Base-by-base conservation (phyloP, 2,329 filamentous ascomycete genomes). In the Ceratocystiopsis sp. region DNA sequence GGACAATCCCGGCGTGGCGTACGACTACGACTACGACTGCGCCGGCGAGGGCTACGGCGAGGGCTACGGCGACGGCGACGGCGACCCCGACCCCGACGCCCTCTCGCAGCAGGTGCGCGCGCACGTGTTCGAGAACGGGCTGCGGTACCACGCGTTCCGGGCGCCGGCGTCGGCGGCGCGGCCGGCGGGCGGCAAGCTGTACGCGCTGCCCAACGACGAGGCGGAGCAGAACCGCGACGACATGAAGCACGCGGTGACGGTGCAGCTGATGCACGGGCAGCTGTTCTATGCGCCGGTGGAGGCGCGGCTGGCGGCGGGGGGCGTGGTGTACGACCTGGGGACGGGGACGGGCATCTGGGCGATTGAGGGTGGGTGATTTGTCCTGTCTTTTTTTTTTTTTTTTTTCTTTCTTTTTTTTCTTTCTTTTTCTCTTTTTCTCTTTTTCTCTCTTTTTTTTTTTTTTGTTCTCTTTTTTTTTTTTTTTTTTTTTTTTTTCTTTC, bases 271-370 rank as follows among this genome's bases (percentile, higher is more conserved):
- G 46, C 50, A 54, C 9, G 62, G 60, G 4, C 56, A 54, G 37
- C 58, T 60, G 32, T 69, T 68, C 46, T 61, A 62, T 46, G 59
- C 67, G 2, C 68, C 68, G 0, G 52, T 70, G 14, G 57, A 62
- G 11, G 50, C 58, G 2, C 36, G 52, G 8, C 47, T 71, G 29
- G 52, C 57, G 37, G 46, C 48, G 3, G 66, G 65, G 0, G 65
- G 54, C 0, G 55, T 63, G 40, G 62, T 70, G 3, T 58, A 69
- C 18, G 68, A 71, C 47, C 49, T 71, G 17, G 68, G 66, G 17
- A 70, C 67, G 6, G 68, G 68, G 12, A 70, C 67, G 11, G 68
- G 68, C 3, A 64, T 63, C 45, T 71, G 68, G 68, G 64, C 62
- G 38, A 60, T 69, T 38, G 63, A 70, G 48, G 53, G 67, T 69